Evolutionary conservation across 2,329 filamentous ascomycete genomes (phyloP).

Genomic region (Trichoderma simmonsii): DNA sequence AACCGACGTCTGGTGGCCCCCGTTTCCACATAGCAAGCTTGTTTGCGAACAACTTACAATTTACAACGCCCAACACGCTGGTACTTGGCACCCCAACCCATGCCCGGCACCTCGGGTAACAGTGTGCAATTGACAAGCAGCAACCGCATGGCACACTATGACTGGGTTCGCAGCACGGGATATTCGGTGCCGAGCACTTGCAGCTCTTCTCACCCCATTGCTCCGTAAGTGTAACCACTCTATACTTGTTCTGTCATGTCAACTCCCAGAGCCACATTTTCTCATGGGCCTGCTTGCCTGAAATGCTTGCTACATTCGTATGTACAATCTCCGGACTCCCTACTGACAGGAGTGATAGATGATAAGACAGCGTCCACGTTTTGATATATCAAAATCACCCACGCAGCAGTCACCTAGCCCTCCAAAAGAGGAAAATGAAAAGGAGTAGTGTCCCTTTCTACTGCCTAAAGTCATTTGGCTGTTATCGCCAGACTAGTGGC

Average conservation of each 20-base stretch:
- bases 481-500: neutral
- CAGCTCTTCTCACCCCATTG: neutral
- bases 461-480: neutral
- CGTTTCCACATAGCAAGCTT: neutral
- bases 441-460: neutral
- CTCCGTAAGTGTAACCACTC: neutral
- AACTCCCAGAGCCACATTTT: neutral
- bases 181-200: neutral
- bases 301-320: neutral
- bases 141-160: neutral
- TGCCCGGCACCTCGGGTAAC: neutral
- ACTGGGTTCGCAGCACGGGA: neutral
- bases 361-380: neutral
- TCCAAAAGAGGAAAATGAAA: neutral
- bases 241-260: neutral
- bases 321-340: conserved; percentile 4
- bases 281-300: neutral
- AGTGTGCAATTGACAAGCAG: neutral
- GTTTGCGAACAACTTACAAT: neutral
- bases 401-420: neutral
- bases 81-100: neutral
- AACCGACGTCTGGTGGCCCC: neutral
- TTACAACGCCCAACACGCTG: neutral
- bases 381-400: neutral
- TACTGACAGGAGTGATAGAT: neutral